Evolutionary conservation across 108 stramenopile species (phyloP).

Genomic region (Nitzschia inconspicua): DNA sequence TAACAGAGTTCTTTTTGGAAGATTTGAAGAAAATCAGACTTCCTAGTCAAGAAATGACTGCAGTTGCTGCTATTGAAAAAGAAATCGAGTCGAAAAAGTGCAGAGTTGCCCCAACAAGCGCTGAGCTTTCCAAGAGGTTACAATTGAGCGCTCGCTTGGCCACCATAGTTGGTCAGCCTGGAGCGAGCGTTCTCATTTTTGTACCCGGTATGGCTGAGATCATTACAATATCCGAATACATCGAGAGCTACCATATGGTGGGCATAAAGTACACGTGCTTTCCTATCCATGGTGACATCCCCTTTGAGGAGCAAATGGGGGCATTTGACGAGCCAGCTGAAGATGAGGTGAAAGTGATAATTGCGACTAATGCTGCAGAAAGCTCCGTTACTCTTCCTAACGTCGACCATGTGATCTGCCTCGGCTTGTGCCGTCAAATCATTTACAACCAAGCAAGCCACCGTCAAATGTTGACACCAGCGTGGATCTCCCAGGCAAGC

Average conservation of each 20-base stretch:
- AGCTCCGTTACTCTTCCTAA: slow-evolving; percentile 94
- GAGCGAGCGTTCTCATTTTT: slow-evolving; percentile 91
- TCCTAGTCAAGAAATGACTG: slow-evolving; percentile 30
- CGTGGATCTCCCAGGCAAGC: slow-evolving; percentile 87
- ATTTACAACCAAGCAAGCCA: slow-evolving; percentile 67
- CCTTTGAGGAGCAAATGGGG: slow-evolving; percentile 88
- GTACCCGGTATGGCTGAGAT: slow-evolving; percentile 97
- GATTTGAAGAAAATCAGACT: slow-evolving; percentile 52
- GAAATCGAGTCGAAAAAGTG: slow-evolving; percentile 53
- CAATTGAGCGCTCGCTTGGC: slow-evolving; percentile 47
- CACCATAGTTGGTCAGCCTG: slow-evolving; percentile 51
- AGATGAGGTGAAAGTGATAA: slow-evolving; percentile 85
- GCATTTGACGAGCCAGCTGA: slow-evolving; percentile 67
- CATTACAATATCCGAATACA: slow-evolving; percentile 68
- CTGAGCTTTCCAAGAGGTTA: slow-evolving; percentile 41
- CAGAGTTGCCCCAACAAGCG: slow-evolving; percentile 35
- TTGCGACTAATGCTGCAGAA: slow-evolving; percentile 99
- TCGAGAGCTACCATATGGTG: slow-evolving; percentile 51
- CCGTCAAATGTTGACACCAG: slow-evolving; percentile 74
- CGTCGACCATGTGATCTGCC: slow-evolving; percentile 94
- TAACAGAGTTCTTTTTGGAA: slow-evolving; percentile 79
- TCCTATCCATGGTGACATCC: slow-evolving; percentile 91
- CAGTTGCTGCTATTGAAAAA: slow-evolving; percentile 33
- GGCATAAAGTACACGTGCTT: slow-evolving; percentile 54
- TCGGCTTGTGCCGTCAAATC: slow-evolving; percentile 83